phyloP scores from a whole-genome alignment of 805 yeast species.

The Kurtzmaniella fragi region DNA sequence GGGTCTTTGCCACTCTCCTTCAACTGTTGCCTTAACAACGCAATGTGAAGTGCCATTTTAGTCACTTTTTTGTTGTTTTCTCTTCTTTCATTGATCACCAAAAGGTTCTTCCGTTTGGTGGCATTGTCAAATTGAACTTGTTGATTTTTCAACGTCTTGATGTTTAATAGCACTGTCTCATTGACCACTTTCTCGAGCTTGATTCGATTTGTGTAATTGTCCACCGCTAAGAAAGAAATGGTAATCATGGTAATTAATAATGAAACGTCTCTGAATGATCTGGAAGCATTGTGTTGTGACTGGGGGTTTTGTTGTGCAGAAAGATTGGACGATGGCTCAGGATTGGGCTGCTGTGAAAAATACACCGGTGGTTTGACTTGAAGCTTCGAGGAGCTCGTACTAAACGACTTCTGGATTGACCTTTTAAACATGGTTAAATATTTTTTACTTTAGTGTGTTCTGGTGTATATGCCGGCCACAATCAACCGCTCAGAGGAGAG shows the following conservation, averaged over 20 bases:
- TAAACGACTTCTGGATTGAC: background rate
- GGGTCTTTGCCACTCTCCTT: slow-evolving; percentile 56
- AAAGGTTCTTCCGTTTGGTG: slow-evolving; percentile 48
- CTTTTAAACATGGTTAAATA: no score
- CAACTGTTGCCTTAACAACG: slow-evolving; percentile 58
- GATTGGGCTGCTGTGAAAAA: slow-evolving; percentile 2
- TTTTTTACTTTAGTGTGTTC: no score
- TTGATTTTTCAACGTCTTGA: slow-evolving; percentile 34
- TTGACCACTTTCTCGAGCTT: slow-evolving; percentile 28
- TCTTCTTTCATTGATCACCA: slow-evolving; percentile 48
- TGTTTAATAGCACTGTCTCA: slow-evolving; percentile 33
- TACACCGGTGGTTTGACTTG: background rate
- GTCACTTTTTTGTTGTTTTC: slow-evolving; percentile 43
- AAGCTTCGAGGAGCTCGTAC: background rate
- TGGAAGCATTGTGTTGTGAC: background rate
- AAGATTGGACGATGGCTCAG: background rate
- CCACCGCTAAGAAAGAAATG: slow-evolving; percentile 46
- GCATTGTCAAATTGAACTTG: slow-evolving; percentile 48
- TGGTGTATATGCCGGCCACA: no score
- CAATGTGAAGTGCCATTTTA: slow-evolving; percentile 65
- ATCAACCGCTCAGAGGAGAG: no score
- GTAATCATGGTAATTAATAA: slow-evolving; percentile 39
- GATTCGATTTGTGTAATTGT: slow-evolving; percentile 41
- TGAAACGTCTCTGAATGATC: slow-evolving; percentile 32
- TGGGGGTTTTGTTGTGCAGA: slow-evolving; percentile 5